Percentiles rank a stretch among this genome's conserved stretches.
phyloP scores from a whole-genome alignment of 768 basidiomycete species.

The Mrakia gelida region DNA sequence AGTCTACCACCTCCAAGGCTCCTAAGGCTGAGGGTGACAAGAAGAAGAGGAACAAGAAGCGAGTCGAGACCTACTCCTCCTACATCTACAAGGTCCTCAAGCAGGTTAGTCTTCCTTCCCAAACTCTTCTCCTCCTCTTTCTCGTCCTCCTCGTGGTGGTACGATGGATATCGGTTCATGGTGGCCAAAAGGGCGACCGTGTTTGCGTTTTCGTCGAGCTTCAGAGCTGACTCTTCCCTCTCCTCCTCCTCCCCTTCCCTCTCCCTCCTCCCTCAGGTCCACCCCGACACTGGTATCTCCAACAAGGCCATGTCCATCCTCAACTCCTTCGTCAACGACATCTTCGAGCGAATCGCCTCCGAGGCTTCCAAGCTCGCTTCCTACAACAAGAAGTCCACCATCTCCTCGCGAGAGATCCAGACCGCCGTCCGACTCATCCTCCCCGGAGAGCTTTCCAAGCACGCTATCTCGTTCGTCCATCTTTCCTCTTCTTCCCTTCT shows the following conservation, averaged over 20 bases:
- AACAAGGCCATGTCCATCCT: constrained; percentile 98
- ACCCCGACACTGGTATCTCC: constrained; percentile 32
- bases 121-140: no score
- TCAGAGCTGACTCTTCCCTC: no score
- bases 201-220: no score
- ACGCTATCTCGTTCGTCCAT: constrained; percentile 13
- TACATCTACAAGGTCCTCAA: constrained; percentile 33
- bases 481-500: not conserved
- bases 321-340: constrained; percentile 94
- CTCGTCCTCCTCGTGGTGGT: no score
- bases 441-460: constrained; percentile 86
- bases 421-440: constrained; percentile 94
- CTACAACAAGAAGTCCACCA: constrained; percentile 98
- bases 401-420: constrained; percentile 97
- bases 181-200: no score
- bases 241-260: no score
- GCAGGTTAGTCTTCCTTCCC: not conserved
- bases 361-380: constrained; percentile 92
- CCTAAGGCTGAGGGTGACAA: constrained; percentile 33
- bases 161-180: no score
- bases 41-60: constrained; percentile 33
- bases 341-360: constrained; percentile 86
- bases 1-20: constrained; percentile 29
- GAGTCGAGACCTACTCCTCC: constrained; percentile 32
- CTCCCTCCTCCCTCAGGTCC: constrained; percentile 11